A percentile compares a stretch with the other conserved stretches of the same genome.
Conservation (phyloP, 108 stramenopile species). For the Skeletonema menzelii region DNA sequence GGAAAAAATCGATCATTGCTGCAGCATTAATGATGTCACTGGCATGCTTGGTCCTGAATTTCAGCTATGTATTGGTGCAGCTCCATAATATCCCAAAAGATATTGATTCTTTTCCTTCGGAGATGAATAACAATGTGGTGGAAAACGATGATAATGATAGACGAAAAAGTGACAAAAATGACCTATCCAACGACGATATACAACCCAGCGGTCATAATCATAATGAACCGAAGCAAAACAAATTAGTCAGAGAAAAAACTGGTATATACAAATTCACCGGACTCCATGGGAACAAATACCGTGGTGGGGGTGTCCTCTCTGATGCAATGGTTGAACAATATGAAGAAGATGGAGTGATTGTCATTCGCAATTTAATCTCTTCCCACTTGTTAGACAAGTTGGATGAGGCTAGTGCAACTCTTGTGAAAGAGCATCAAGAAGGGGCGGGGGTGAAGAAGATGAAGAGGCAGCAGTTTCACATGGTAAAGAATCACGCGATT, state of each 20-base stretch:
- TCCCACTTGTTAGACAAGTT: constrained; percentile 37
- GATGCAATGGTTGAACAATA: constrained; percentile 33
- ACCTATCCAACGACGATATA: not conserved
- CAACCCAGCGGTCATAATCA: not conserved
- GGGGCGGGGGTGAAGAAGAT: not conserved
- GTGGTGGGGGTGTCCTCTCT: constrained; percentile 29
- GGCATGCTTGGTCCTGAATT: not conserved
- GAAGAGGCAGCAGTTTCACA: constrained; percentile 64
- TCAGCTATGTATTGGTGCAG: constrained; percentile 4
- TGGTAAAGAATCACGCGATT: constrained; percentile 57
- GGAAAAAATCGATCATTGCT: not conserved
- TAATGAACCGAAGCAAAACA: not conserved
- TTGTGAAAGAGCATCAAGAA: constrained; percentile 5
- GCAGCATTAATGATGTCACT: not conserved
- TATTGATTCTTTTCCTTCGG: not conserved
- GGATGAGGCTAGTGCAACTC: constrained; percentile 18
- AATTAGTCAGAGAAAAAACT: constrained; percentile 3
- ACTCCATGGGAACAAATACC: constrained; percentile 32
- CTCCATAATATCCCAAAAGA: not conserved
- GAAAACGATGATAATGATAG: not conserved
- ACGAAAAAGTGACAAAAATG: not conserved
- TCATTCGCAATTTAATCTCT: constrained; percentile 36
- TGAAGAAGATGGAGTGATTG: constrained; percentile 38
- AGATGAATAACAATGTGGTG: not conserved
- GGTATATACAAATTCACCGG: constrained; percentile 30